Conservation (phyloP, 2,329 filamentous ascomycete species). For the Amauroascus verrucosus region DNA sequence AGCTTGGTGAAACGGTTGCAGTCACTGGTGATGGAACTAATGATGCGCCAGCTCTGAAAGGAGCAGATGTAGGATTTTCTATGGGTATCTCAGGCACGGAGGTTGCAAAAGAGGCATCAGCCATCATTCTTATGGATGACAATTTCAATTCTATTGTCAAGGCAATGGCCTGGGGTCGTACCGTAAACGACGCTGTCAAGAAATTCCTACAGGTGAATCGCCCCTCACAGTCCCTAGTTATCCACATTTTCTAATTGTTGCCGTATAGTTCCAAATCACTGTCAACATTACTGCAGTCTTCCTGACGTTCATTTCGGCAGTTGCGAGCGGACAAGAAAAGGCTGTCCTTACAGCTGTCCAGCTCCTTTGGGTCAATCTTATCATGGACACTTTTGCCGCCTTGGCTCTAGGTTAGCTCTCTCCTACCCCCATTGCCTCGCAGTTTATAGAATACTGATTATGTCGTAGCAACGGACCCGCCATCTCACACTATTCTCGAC, state of each 20-base stretch:
- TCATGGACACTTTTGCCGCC: constrained; percentile 93
- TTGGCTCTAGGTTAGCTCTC: constrained; percentile 50
- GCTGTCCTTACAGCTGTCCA: constrained; percentile 83
- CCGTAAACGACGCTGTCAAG: constrained; percentile 57
- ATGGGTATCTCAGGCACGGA: constrained; percentile 60
- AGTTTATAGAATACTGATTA: constrained; percentile 3
- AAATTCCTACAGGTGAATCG: constrained; percentile 44
- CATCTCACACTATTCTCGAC: constrained; percentile 66
- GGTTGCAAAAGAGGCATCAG: constrained; percentile 57
- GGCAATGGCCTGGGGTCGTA: constrained; percentile 56
- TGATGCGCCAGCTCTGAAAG: constrained; percentile 55
- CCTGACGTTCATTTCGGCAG: constrained; percentile 85
- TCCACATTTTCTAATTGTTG: not conserved
- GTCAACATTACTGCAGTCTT: constrained; percentile 88
- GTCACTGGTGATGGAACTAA: constrained; percentile 58
- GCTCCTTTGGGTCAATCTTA: constrained; percentile 90
- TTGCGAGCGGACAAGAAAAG: constrained; percentile 56
- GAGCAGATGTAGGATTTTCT: constrained; percentile 57
- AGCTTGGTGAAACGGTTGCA: constrained; percentile 52
- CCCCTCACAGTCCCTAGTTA: not conserved
- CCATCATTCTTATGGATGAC: constrained; percentile 57
- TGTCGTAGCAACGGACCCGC: constrained; percentile 63
- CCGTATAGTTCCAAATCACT: constrained; percentile 48
- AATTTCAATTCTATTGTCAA: constrained; percentile 57
- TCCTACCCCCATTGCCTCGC: not conserved